A percentile compares a stretch with the other conserved stretches of the same genome.
These are phyloP conservation scores for Sporopachydermia lactativora DNA, from an alignment of 805 yeast genomes.

Conservation along the genomic window DNA sequence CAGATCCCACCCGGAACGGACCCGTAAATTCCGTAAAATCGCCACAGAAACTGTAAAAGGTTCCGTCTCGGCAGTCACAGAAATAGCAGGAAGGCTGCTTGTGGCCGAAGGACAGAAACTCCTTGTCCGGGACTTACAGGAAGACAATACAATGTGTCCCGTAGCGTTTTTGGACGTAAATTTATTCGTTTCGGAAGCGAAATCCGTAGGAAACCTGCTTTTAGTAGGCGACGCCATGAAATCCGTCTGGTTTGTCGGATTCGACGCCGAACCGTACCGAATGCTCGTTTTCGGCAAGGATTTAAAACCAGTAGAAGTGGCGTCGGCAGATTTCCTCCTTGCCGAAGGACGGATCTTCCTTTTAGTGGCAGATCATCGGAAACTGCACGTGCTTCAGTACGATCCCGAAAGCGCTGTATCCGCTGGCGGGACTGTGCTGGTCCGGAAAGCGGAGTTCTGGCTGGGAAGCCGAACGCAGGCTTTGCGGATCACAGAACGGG, in stretches of 20 bases:
- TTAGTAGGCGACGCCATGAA: conserved; percentile 70
- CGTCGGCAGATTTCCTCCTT: conserved; percentile 62
- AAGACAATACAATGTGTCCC: conserved; percentile 75
- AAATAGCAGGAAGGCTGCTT: conserved; percentile 70
- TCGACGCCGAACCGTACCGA: conserved; percentile 85
- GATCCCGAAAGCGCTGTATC: conserved; percentile 89
- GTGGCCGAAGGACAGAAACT: conserved; percentile 78
- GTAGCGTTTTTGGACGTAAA: conserved; percentile 90
- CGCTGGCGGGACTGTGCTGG: conserved; percentile 59
- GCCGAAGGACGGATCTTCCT: conserved; percentile 57
- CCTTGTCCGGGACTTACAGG: conserved; percentile 70
- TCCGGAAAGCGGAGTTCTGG: conserved; percentile 58
- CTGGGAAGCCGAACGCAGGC: conserved; percentile 37
- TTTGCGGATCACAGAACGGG: conserved; percentile 4
- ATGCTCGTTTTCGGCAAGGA: conserved; percentile 72
- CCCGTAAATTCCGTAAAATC: conserved; percentile 59
- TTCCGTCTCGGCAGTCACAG: conserved; percentile 66
- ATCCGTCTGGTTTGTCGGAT: conserved; percentile 70
- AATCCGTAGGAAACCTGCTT: conserved; percentile 72
- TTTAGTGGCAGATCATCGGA: conserved; percentile 53
- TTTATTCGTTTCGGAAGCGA: conserved; percentile 63
- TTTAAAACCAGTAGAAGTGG: conserved; percentile 43
- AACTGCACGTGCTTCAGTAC: conserved; percentile 63
- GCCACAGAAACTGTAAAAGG: conserved; percentile 69
- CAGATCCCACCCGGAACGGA: conserved; percentile 74